Conservation (phyloP, 129 eudicot genomes). For the Oenanthe sinensis region DNA sequence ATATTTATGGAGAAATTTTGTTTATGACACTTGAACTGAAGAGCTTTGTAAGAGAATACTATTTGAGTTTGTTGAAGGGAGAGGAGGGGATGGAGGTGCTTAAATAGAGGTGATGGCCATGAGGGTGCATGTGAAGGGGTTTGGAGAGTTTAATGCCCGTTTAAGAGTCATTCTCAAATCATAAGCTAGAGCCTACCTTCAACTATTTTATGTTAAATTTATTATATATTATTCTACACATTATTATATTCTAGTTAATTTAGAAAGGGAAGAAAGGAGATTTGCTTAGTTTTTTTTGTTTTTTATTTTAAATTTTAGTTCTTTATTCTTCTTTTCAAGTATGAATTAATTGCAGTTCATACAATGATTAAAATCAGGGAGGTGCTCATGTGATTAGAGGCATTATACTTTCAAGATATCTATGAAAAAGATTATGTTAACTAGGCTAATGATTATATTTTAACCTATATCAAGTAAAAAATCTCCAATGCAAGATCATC, state of each 20-base stretch:
- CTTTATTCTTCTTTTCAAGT: neutral
- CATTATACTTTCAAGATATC: conserved; percentile 1
- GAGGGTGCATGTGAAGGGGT: conserved; percentile 36
- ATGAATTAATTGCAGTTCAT: neutral
- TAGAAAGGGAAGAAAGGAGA: neutral
- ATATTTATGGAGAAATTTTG: neutral
- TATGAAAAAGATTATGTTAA: neutral
- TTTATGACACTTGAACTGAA: neutral
- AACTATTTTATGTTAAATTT: conserved; percentile 13
- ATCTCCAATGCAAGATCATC: neutral
- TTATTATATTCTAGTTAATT: neutral
- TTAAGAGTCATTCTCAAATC: conserved; percentile 23
- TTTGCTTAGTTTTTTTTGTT: neutral
- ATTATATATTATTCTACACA: neutral
- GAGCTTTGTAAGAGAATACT: conserved; percentile 1
- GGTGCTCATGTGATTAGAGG: conserved; percentile 3
- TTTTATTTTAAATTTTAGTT: neutral
- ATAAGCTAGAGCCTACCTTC: conserved; percentile 11
- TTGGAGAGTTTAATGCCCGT: conserved; percentile 13
- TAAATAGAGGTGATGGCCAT: conserved; percentile 27
- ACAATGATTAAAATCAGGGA: neutral
- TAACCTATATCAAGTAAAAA: conserved; percentile 1
- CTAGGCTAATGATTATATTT: neutral
- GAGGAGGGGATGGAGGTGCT: conserved; percentile 6
- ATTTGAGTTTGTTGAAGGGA: neutral